phyloP scores from a whole-genome alignment of 768 basidiomycete genomes.

The Pulveroboletus sp. region DNA sequence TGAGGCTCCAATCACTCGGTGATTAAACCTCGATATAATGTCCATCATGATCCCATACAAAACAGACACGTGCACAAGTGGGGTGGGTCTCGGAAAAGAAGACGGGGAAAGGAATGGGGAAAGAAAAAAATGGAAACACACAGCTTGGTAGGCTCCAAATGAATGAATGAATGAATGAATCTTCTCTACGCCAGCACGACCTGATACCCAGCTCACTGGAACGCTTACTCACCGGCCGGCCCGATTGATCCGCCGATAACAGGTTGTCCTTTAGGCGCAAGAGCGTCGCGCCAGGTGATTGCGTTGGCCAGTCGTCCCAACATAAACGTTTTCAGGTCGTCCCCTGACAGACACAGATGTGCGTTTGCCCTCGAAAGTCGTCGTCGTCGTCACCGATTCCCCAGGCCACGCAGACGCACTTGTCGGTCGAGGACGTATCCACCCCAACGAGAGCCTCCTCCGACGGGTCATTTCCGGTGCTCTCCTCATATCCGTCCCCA shows the following conservation, averaged over 20 bases:
- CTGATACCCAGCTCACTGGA: no score
- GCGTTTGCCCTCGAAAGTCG: constrained; percentile 1
- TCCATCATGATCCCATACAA: not conserved
- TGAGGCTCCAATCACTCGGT: constrained; percentile 12
- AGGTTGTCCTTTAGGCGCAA: not conserved
- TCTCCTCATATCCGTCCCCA: not conserved
- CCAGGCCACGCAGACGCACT: not conserved
- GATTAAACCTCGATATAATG: constrained; percentile 14
- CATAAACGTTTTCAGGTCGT: constrained; percentile 2
- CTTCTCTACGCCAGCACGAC: not conserved
- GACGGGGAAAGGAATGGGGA: not conserved
- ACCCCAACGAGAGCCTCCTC: not conserved
- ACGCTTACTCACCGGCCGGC: not conserved
- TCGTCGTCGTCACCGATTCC: constrained; percentile 2
- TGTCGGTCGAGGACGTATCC: not conserved
- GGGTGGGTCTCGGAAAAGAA: not conserved
- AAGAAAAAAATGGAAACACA: constrained; percentile 3
- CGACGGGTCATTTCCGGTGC: not conserved
- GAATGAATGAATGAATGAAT: not conserved
- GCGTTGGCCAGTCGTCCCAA: not conserved
- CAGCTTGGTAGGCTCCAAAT: constrained; percentile 2
- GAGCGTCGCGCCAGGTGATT: not conserved
- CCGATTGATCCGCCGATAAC: constrained; percentile 1
- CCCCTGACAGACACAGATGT: constrained; percentile 3
- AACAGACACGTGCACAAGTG: not conserved